Percentiles rank a stretch among this genome's conserved stretches.
These are phyloP conservation scores for Spathaspora hagerdaliae DNA, from an alignment of 805 yeast species.

Conservation along the genomic window DNA sequence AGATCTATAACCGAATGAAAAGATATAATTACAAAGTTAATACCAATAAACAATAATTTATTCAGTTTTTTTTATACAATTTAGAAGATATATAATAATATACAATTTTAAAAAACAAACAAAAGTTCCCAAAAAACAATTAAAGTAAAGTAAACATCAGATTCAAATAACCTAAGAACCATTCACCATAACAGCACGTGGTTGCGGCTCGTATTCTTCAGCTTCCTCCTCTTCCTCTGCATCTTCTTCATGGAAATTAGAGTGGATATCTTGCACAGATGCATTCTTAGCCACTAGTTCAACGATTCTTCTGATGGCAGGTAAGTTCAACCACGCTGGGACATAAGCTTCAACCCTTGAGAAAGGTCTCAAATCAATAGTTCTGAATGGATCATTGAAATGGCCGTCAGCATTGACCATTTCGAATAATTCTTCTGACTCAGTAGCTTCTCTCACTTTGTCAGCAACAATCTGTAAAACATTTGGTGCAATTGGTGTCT, in stretches of 20 bases:
- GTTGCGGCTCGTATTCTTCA: not conserved
- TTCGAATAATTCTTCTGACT: constrained; percentile 66
- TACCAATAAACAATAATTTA: not conserved
- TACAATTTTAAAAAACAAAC: not conserved
- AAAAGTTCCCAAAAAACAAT: not conserved
- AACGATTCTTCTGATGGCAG: constrained; percentile 81
- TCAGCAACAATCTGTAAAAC: constrained; percentile 80
- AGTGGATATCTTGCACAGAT: constrained; percentile 52
- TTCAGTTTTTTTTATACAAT: not conserved
- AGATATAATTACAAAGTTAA: not conserved
- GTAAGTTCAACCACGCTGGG: constrained; percentile 90
- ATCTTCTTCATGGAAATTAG: constrained; percentile 8
- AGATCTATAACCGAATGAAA: not conserved
- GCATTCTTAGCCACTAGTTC: constrained; percentile 86
- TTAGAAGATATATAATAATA: not conserved
- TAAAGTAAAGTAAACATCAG: not conserved
- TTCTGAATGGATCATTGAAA: constrained; percentile 80
- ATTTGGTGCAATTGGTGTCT: constrained; percentile 81
- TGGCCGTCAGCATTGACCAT: constrained; percentile 67
- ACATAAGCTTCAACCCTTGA: constrained; percentile 83
- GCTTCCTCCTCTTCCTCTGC: constrained; percentile 1
- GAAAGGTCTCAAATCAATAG: constrained; percentile 71
- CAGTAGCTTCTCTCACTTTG: constrained; percentile 54
- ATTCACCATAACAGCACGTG: not conserved
- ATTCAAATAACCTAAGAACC: not conserved